Evolutionary conservation across 2,329 filamentous ascomycete species (phyloP).

Genomic region (Leptographium lundbergii): DNA sequence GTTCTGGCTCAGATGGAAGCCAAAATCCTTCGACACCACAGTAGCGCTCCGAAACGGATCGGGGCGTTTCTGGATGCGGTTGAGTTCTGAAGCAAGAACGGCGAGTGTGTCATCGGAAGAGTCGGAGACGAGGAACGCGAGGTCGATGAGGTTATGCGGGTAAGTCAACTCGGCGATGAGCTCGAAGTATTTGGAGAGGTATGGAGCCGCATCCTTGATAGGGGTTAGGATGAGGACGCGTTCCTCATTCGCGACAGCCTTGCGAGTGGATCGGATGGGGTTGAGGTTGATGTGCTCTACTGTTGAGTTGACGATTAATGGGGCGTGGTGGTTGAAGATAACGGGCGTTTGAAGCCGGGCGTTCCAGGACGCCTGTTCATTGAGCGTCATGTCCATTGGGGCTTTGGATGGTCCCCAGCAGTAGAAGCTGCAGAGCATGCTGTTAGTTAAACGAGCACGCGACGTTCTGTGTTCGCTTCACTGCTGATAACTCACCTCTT

Average conservation of each 20-base stretch:
- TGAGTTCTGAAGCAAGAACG: slow-evolving; percentile 71
- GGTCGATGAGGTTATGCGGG: slow-evolving; percentile 87
- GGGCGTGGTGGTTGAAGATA: slow-evolving; percentile 88
- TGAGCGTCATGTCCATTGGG: slow-evolving; percentile 89
- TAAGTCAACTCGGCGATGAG: slow-evolving; percentile 82
- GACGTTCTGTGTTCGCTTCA: no score
- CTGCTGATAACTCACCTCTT: slow-evolving; percentile 56
- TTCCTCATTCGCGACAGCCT: slow-evolving; percentile 71
- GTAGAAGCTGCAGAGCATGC: slow-evolving; percentile 57
- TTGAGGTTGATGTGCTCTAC: slow-evolving; percentile 81
- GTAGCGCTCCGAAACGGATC: slow-evolving; percentile 78
- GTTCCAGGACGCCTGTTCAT: slow-evolving; percentile 84
- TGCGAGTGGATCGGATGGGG: slow-evolving; percentile 63
- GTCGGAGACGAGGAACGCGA: slow-evolving; percentile 89
- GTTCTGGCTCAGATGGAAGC: slow-evolving; percentile 58
- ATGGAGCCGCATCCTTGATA: slow-evolving; percentile 73
- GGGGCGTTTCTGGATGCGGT: slow-evolving; percentile 71
- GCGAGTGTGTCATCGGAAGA: slow-evolving; percentile 83
- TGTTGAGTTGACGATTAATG: slow-evolving; percentile 71
- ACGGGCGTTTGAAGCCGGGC: slow-evolving; percentile 84
- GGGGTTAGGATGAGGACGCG: slow-evolving; percentile 85
- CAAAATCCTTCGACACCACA: slow-evolving; percentile 88
- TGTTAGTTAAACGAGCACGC: not conserved
- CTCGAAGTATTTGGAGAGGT: slow-evolving; percentile 85
- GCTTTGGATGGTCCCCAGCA: slow-evolving; percentile 92